Evolutionary conservation across 495 filamentous ascomycete genomes (phyloP), one percentile per base, ranked within the genome.

Genomic region (Talaromyces thailandensis): DNA sequence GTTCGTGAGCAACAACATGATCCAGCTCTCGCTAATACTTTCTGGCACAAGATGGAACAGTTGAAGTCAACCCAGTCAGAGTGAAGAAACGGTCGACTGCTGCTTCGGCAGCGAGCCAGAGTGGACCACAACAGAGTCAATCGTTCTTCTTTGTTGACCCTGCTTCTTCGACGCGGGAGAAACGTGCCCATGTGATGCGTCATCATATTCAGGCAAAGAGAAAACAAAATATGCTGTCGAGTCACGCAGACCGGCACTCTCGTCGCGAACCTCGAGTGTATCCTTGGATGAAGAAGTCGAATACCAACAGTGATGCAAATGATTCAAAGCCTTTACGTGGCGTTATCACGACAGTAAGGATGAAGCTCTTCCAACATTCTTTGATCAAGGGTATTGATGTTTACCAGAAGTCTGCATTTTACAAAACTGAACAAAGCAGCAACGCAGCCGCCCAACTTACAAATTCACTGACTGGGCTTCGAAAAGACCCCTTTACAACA

Each of bases 151-250:
- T 80, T 64, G 77, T 80, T 58, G 73, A 80, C 52, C 70, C 72
- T 6, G 73, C 70, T 61, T 77, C 76, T 0, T 77, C 76, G 4
- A 77, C 77, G 9, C 71, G 76, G 26, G 77, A 78, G 61, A 78
- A 78, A 58, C 71, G 77, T 56, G 75, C 77, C 16, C 77, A 80
- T 70, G 77, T 80, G 12, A 80, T 80, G 77, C 74, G 76, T n/a
- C 75, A 80, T 51, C 77, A 80, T 68, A 75, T 78, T 28, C 76
- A 78, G 62, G 71, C 77, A 62, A 80, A 78, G 64, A 66, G 69
- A 18, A 76, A 68, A 56, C 75, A 76, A 60, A 74, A 69, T 52
- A 75, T 72, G 63, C 57, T 65, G 51, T 69, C 68, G 1, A 63
- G 63, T 53, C 65, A 64, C 28, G 66, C 58, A 14, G 65, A 68